phyloP scores from a whole-genome alignment of 75 land plant species.

The Pseudotsuga menziesii region DNA sequence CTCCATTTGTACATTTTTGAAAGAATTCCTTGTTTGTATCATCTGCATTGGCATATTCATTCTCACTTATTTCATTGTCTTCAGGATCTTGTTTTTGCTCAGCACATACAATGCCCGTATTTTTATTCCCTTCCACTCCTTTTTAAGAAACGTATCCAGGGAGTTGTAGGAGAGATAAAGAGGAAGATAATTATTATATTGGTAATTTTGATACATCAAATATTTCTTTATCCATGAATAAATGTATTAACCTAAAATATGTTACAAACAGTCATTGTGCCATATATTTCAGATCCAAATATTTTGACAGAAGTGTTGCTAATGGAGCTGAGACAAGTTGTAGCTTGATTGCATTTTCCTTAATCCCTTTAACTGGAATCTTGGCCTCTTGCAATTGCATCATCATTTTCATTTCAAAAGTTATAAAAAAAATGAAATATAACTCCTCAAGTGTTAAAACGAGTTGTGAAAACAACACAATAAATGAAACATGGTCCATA shows the following conservation, averaged over 20 bases:
- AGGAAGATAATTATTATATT: conserved; percentile 62
- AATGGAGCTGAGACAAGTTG: too few relatives aligned
- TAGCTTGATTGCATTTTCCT: too few relatives aligned
- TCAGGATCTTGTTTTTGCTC: conserved; percentile 6
- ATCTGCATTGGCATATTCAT: conserved; percentile 12
- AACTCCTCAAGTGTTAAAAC: too few relatives aligned
- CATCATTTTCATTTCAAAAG: too few relatives aligned
- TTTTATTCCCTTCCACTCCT: conserved; percentile 14
- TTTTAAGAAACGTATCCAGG: conserved; percentile 66
- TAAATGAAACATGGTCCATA: too few relatives aligned
- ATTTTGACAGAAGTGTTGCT: too few relatives aligned
- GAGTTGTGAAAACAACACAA: too few relatives aligned
- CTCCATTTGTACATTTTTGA: background rate
- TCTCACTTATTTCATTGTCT: conserved; percentile 4
- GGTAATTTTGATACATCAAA: conserved; percentile 81
- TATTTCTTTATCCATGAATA: conserved; percentile 57
- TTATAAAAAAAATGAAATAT: too few relatives aligned
- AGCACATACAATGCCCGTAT: background rate
- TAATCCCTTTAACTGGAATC: too few relatives aligned
- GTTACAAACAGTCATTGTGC: too few relatives aligned
- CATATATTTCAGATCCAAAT: too few relatives aligned
- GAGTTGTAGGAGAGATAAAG: conserved; percentile 83
- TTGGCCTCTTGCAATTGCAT: too few relatives aligned
- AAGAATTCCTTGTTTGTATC: conserved; percentile 2
- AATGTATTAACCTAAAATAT: conserved; percentile 66